Conservation (phyloP, 1,139 yeast species). For the Pneumocystis murina region DNA sequence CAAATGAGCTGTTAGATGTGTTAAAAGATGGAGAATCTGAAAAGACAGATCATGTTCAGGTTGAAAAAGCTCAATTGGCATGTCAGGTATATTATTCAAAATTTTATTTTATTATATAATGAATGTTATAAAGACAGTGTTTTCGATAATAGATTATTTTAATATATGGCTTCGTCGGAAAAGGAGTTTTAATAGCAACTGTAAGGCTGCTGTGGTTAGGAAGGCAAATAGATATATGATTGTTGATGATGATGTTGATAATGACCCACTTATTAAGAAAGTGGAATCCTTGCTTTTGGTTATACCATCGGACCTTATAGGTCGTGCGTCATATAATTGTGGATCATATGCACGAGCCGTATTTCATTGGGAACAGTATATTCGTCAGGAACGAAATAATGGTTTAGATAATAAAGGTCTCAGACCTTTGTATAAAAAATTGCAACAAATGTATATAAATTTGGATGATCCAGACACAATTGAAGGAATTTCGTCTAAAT, state of each 20-base stretch:
- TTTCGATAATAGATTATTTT: conserved; percentile 58
- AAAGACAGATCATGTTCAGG: neutral
- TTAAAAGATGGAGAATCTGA: neutral
- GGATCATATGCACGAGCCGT: conserved; percentile 79
- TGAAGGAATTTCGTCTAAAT: conserved; percentile 67
- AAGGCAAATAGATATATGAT: conserved; percentile 10
- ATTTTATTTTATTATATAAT: neutral
- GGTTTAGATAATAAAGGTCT: conserved; percentile 19
- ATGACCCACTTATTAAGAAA: conserved; percentile 10
- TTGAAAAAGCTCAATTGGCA: conserved; percentile 9
- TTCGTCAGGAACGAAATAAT: conserved; percentile 26
- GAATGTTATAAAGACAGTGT: conserved; percentile 4
- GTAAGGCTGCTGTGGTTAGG: conserved; percentile 11
- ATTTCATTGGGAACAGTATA: conserved; percentile 69
- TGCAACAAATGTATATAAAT: conserved; percentile 70
- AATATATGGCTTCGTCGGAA: conserved; percentile 52
- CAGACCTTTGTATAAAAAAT: conserved; percentile 19
- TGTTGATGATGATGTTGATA: conserved; percentile 12
- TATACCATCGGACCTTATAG: conserved; percentile 58
- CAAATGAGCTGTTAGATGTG: conserved; percentile 41
- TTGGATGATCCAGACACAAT: conserved; percentile 83
- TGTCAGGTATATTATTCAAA: conserved; percentile 1
- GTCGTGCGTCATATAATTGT: conserved; percentile 66
- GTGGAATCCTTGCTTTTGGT: conserved; percentile 34
- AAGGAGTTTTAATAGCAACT: conserved; percentile 12